Conservation (phyloP, 2,329 filamentous ascomycete genomes). For the Macrophomina pseudophaseolina region DNA sequence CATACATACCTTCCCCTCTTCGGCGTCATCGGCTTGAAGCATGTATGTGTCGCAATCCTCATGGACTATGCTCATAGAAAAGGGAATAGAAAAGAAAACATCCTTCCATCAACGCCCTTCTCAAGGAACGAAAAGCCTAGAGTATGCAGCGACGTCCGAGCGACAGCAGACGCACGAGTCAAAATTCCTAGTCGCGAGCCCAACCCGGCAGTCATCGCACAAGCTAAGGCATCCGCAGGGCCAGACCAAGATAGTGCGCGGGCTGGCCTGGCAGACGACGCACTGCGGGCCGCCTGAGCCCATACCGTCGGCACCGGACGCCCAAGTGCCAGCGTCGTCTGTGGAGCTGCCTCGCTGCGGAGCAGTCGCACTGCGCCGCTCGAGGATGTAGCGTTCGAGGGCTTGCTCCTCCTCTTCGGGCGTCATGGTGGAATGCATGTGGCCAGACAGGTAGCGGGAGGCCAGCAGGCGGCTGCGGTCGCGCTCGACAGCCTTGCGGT, state of each 20-base stretch:
- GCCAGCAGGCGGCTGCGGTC: conserved; percentile 73
- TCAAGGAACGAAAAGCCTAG: conserved; percentile 84
- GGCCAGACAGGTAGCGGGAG: conserved; percentile 37
- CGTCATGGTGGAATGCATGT: conserved; percentile 43
- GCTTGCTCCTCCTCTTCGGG: conserved; percentile 62
- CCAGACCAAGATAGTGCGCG: conserved; percentile 91
- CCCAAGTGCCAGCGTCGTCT: conserved; percentile 59
- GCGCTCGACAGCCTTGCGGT: conserved; percentile 68
- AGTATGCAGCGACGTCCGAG: conserved; percentile 85
- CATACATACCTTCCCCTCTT: not conserved
- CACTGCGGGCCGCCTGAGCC: conserved; percentile 80
- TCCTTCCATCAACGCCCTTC: not conserved
- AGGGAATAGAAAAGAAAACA: not conserved
- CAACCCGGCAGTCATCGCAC: conserved; percentile 93
- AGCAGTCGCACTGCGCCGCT: conserved; percentile 52
- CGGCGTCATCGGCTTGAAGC: not conserved
- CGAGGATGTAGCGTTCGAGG: conserved; percentile 65
- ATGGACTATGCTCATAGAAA: not conserved
- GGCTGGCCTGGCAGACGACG: conserved; percentile 88
- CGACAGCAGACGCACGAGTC: conserved; percentile 95
- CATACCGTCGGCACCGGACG: conserved; percentile 73
- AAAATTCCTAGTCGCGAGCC: conserved; percentile 95
- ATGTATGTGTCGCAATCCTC: not conserved
- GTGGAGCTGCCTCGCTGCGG: conserved; percentile 29
- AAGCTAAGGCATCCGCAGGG: conserved; percentile 92